Evolutionary conservation across 2,329 filamentous ascomycete species (phyloP), one percentile per base, ranked within the genome.

Genomic region (Neofusicoccum kwambonambiense): DNA sequence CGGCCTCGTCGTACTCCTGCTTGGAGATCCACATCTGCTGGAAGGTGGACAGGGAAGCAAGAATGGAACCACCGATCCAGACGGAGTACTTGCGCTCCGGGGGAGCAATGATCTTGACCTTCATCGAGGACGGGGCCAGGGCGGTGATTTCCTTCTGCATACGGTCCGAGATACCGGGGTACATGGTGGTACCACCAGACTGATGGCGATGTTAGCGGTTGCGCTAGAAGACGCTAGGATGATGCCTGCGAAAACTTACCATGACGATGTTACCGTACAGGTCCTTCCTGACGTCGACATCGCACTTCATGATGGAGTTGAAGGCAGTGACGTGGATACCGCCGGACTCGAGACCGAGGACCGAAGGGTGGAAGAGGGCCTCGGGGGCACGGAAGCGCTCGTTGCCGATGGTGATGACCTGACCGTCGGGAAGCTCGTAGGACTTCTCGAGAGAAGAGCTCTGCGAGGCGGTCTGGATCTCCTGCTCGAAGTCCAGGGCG

Each of bases 21-120:
- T 99, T 99, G 78, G 95, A 99, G 90, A 99, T 98, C 95, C 95
- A 99, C 95, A 99, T 99, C 87, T 99, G 95, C 89, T 99, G 95
- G 94, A 99, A 99, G 84, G 95, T 99, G 75, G 95, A 99, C 78
- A 99, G 91, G 71, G 95, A 99, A 76, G 95, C 95, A 79, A 99
- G 86, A 86, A 99, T 99, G 83, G 95, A 99, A 89, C 95, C 95
- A 95, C 95, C 95, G 82, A 99, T 99, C 95, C 95, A 99, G 88
- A 99, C 95, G 71, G 95, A 98, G 92, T 99, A 99, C 89, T 99
- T 99, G 85, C 95, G 92, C 91, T 99, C 95, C 74, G 95, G 95
- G 76, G 95, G 95, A 86, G 95, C 95, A 81, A 99, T 98, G 86
- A 99, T 98, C 92, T 98, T 98, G 89, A 99, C 94, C 92, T 98